Conservation (phyloP, 441 rosid genomes). For the Pelargonium myrrhifolium region DNA sequence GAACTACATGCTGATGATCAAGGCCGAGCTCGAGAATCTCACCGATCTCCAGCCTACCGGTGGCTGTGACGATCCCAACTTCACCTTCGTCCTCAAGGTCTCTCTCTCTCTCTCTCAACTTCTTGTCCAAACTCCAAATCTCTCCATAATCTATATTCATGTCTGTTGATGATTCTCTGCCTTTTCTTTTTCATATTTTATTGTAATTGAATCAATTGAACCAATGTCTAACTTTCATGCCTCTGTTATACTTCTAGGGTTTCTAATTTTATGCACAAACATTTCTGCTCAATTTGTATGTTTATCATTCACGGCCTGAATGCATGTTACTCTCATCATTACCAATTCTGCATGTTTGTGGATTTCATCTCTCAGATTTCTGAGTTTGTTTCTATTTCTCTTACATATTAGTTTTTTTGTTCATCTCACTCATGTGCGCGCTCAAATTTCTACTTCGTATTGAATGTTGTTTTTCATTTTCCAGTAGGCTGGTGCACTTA, state of each 20-base stretch:
- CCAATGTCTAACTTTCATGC: background rate
- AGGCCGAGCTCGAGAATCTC: constrained; percentile 74
- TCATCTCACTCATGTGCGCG: no score
- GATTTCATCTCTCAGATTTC: no score
- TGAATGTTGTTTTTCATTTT: no score
- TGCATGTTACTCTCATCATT: no score
- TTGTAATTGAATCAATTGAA: background rate
- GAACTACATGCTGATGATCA: constrained; percentile 65
- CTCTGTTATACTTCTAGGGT: background rate
- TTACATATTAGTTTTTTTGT: no score
- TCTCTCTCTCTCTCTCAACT: background rate
- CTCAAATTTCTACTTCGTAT: no score
- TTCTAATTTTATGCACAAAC: background rate
- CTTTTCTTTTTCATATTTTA: background rate
- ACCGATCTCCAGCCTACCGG: constrained; percentile 68
- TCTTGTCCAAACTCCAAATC: background rate
- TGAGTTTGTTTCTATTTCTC: no score
- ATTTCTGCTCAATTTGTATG: no score
- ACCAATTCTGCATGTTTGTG: no score
- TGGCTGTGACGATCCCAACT: constrained; percentile 69
- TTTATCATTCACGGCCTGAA: no score
- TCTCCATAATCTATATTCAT: background rate
- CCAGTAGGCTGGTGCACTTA: background rate
- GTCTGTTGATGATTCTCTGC: background rate
- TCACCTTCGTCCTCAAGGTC: constrained; percentile 82